phyloP scores from a whole-genome alignment of 2,329 filamentous ascomycete species.

The Colletotrichum godetiae region DNA sequence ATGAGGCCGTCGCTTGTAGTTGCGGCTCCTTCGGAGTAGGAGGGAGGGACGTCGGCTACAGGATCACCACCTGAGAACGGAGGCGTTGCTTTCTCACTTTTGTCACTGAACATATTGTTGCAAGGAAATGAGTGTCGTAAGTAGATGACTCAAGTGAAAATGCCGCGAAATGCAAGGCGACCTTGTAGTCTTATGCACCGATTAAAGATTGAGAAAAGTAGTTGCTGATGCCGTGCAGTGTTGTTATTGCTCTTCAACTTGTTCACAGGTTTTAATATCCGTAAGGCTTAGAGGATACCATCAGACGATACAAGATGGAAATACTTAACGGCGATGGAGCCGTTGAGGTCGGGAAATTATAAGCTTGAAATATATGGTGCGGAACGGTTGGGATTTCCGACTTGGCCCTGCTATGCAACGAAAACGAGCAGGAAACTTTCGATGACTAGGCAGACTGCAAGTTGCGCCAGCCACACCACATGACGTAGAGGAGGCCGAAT shows the following conservation, averaged over 20 bases:
- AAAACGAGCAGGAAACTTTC: not conserved
- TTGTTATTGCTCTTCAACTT: not conserved
- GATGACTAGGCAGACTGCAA: not conserved
- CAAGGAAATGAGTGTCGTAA: not conserved
- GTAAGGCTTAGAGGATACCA: not conserved
- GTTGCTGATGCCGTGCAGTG: not conserved
- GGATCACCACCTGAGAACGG: not conserved
- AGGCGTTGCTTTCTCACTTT: not conserved
- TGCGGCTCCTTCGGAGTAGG: not conserved
- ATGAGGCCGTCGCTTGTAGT: conserved; percentile 31
- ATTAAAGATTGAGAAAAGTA: not conserved
- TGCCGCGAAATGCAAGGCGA: rapidly evolving
- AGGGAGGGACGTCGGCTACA: not conserved
- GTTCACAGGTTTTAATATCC: not conserved
- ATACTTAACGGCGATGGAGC: not conserved
- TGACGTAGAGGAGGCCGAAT: not conserved
- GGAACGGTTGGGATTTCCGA: not conserved
- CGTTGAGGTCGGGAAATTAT: not conserved
- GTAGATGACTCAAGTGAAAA: not conserved
- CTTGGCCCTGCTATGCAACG: not conserved
- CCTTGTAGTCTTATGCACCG: no score
- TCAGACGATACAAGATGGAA: not conserved
- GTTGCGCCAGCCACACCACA: not conserved
- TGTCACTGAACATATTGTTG: not conserved
- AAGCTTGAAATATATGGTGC: not conserved